These are phyloP conservation scores for Xylaria grammica DNA, from an alignment of 495 filamentous ascomycete species.

Conservation along the genomic window DNA sequence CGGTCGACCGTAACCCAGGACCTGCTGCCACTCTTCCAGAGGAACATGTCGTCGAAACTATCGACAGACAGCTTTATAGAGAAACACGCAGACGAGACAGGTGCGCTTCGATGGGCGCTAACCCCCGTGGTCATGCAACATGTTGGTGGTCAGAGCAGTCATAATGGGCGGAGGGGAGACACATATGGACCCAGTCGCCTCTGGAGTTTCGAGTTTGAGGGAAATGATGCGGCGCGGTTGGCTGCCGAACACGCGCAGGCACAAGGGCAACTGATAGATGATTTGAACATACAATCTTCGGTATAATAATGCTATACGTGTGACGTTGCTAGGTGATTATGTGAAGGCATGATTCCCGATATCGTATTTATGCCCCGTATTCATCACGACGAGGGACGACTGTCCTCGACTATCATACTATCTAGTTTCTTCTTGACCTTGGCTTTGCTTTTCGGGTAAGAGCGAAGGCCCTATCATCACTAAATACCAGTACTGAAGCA, in stretches of 20 bases:
- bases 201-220: slow-evolving; percentile 36
- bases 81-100: slow-evolving; percentile 27
- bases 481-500: no score
- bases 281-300: background rate
- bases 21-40: slow-evolving; percentile 26
- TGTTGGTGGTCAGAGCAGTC: slow-evolving; percentile 46
- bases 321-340: no score
- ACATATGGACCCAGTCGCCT: slow-evolving; percentile 22
- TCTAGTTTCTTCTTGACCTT: no score
- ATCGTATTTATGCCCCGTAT: background rate
- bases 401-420: no score
- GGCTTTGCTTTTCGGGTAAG: no score
- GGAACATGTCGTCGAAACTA: slow-evolving; percentile 27
- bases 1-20: slow-evolving; percentile 21
- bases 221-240: slow-evolving; percentile 29
- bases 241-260: slow-evolving; percentile 26
- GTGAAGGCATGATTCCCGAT: no score
- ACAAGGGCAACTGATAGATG: background rate
- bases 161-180: slow-evolving; percentile 24
- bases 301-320: no score
- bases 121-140: slow-evolving; percentile 57
- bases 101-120: slow-evolving; percentile 47
- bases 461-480: no score
- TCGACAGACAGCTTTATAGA: slow-evolving; percentile 36
- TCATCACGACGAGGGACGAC: no score